Evolutionary conservation across 73 alveolate species (phyloP), one percentile per base, ranked within the genome.

Genomic region (Tetrahymena borealis): DNA sequence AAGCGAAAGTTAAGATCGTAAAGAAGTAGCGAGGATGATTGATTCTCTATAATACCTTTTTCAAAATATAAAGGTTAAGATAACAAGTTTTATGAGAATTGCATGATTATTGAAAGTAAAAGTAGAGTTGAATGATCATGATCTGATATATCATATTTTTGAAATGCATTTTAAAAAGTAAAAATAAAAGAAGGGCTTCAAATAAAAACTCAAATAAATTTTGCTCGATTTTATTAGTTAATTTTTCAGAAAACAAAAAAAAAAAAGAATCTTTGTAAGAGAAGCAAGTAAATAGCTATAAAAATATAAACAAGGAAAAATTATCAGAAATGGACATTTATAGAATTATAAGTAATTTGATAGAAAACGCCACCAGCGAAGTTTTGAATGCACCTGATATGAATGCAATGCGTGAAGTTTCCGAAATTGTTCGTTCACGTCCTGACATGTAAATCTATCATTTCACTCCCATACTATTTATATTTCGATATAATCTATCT

Each of bases 151-250:
- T n/a, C 85, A 28, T 60, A 60, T 24, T 60, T 60, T 60, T 60
- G n/a, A 35, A 60, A 60, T 24, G 85, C 28, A 35, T 4, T 60
- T 60, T 60, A 60, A 60, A 60, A 60, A 60, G 85, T n/a, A 60
- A 60, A 39, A 60, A 60, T 60, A 60, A 60, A 60, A 60, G 85
- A 32, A 60, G 85, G 85, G 28, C 85, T 60, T 60, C 28, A 60
- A 60, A 60, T 60, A 60, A 60, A 60, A 60, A 60, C 85, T 60
- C 85, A 60, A 60, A 60, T 60, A 60, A 60, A 60, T 60, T 60
- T 60, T 60, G 85, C 85, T 60, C 85, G 85, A 60, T 60, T 60
- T 60, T 60, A 60, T 60, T 60, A 60, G 85, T 60, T 60, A 60
- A 60, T 35, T 60, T 60, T 35, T 24, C n/a, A 60, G 28, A 60